phyloP scores from a whole-genome alignment of 73 alveolate species.

The Paramecium sexaurelia region DNA sequence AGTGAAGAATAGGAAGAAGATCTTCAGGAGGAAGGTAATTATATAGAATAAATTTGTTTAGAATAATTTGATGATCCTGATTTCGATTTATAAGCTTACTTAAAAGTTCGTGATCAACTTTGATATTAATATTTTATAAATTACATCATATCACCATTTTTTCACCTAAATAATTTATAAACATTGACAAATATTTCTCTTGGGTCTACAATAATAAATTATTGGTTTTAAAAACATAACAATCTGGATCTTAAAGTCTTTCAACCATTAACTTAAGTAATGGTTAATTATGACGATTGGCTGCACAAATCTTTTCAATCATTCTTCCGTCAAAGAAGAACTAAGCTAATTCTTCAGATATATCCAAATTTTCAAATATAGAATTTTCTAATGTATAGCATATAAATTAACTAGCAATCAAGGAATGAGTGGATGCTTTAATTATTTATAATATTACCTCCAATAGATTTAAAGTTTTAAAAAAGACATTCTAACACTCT shows the following conservation, averaged over 20 bases:
- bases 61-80: too few species aligned
- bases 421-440: not conserved
- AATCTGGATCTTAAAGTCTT: constrained; percentile 6
- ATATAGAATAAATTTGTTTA: too few species aligned
- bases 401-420: constrained; percentile 14
- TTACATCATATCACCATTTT: not conserved
- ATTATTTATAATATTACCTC: not conserved
- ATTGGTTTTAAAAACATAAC: not conserved
- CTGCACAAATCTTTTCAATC: not conserved
- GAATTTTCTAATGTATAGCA: not conserved
- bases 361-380: constrained; percentile 1
- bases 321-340: constrained; percentile 40
- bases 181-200: not conserved
- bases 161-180: constrained; percentile 37
- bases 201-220: not conserved
- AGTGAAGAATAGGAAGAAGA: not conserved
- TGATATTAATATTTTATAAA: not conserved
- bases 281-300: not conserved
- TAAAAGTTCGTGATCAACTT: not conserved
- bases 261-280: not conserved
- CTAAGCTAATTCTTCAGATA: not conserved
- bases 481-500: not conserved
- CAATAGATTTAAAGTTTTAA: constrained; percentile 5
- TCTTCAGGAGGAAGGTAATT: not conserved
- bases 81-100: not conserved